These are phyloP conservation scores for Corchorus capsularis DNA, from an alignment of 345 rosid genomes.

Conservation along the genomic window DNA sequence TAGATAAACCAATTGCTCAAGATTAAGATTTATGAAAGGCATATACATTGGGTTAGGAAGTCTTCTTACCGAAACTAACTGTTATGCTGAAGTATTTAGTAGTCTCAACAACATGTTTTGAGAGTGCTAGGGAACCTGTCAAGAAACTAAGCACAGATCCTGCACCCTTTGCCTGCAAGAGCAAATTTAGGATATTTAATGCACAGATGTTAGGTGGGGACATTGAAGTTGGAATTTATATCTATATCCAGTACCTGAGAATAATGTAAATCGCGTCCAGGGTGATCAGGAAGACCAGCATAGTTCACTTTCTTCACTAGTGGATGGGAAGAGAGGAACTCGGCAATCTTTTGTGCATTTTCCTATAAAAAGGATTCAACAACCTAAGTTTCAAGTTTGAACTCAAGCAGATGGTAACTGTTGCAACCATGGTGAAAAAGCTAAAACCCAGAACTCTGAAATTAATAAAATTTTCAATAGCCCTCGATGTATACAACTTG, in stretches of 20 bases:
- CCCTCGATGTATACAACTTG: no score
- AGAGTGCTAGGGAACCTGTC: constrained; percentile 86
- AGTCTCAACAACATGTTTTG: constrained; percentile 84
- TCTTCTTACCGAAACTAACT: constrained; percentile 88
- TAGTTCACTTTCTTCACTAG: constrained; percentile 80
- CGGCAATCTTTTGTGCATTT: constrained; percentile 85
- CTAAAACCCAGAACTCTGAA: no score
- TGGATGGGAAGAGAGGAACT: constrained; percentile 80
- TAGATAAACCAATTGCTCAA: neutral
- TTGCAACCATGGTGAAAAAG: neutral
- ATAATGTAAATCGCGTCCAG: constrained; percentile 81
- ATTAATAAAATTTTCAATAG: no score
- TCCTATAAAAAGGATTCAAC: constrained; percentile 48
- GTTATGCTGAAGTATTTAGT: constrained; percentile 93
- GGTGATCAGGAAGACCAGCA: constrained; percentile 88
- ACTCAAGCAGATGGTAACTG: neutral
- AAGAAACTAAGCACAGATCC: constrained; percentile 93
- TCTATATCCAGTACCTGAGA: constrained; percentile 59
- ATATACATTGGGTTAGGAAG: constrained; percentile 1
- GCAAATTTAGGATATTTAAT: neutral
- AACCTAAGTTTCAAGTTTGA: constrained; percentile 4
- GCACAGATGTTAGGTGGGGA: neutral
- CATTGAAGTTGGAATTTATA: neutral
- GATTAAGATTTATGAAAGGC: neutral
- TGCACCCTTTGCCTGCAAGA: constrained; percentile 86